Conservation (phyloP, 352 stramenopile genomes). For the Blastocystis hominis region DNA sequence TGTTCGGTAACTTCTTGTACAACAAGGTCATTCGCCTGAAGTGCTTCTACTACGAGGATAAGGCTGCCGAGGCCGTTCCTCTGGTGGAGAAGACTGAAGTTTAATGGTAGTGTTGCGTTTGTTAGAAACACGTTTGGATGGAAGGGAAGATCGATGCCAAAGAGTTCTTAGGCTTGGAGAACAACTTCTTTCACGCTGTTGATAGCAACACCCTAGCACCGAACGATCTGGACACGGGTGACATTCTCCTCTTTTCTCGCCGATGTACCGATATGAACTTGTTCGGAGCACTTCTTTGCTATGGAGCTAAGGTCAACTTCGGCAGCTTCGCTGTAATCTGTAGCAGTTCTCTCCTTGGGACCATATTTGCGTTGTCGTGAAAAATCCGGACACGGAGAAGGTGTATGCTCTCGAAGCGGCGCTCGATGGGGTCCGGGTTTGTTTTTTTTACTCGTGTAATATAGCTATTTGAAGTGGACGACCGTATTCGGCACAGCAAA, state of each 20-base stretch:
- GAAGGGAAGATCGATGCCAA: constrained; percentile 21
- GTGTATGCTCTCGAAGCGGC: constrained; percentile 38
- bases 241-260: constrained; percentile 27
- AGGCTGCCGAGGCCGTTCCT: constrained; percentile 34
- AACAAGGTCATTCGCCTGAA: constrained; percentile 61
- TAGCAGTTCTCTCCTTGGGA: constrained; percentile 54
- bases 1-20: constrained; percentile 61
- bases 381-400: constrained; percentile 23
- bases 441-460: background rate
- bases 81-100: background rate
- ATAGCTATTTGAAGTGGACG: constrained; percentile 45
- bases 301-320: background rate
- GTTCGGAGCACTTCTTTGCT: constrained; percentile 32
- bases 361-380: constrained; percentile 46
- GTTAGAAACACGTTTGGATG: background rate
- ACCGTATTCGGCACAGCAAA: constrained; percentile 28
- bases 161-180: background rate
- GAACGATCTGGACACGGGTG: constrained; percentile 46
- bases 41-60: constrained; percentile 58
- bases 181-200: background rate
- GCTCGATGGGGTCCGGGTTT: background rate
- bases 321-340: too few relatives aligned
- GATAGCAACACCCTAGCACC: background rate
- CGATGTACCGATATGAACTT: constrained; percentile 2
- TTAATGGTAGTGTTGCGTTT: background rate